phyloP scores from a whole-genome alignment of 371 early-diverging fungal species.

The Umbelopsis sp. region DNA sequence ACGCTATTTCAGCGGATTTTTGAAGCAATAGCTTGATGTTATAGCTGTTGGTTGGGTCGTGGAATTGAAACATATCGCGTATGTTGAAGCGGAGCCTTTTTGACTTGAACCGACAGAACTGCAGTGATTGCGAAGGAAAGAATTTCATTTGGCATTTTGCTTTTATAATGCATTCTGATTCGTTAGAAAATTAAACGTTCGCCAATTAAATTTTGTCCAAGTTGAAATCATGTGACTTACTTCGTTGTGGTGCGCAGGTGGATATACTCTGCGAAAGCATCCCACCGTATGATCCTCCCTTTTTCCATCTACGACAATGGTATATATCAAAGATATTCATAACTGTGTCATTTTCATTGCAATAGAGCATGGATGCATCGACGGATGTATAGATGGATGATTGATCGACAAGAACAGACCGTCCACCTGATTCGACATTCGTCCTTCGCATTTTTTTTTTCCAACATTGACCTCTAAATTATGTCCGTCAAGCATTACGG shows the following conservation, averaged over 20 bases:
- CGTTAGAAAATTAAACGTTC: too few species aligned
- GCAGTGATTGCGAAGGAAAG: neutral
- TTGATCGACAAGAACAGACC: neutral
- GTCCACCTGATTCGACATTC: neutral
- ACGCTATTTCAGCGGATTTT: neutral
- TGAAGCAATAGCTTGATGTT: neutral
- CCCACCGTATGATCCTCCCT: neutral
- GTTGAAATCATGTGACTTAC: neutral
- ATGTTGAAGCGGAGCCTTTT: too few species aligned
- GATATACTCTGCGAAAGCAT: neutral
- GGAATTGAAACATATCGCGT: neutral
- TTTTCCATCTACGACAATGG: constrained; percentile 7
- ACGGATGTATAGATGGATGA: constrained; percentile 11
- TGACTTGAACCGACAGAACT: too few species aligned
- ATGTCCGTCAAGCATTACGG: neutral
- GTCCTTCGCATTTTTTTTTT: neutral
- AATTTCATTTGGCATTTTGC: neutral
- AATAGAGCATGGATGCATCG: neutral
- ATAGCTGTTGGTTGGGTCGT: neutral
- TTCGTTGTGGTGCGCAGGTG: neutral
- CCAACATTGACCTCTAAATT: neutral
- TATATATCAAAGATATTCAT: constrained; percentile 1
- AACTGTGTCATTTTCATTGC: neutral
- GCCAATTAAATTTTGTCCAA: neutral
- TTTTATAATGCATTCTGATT: too few species aligned